Conservation (phyloP, 352 stramenopile species). For the Phytophthora fragariaefolia region DNA sequence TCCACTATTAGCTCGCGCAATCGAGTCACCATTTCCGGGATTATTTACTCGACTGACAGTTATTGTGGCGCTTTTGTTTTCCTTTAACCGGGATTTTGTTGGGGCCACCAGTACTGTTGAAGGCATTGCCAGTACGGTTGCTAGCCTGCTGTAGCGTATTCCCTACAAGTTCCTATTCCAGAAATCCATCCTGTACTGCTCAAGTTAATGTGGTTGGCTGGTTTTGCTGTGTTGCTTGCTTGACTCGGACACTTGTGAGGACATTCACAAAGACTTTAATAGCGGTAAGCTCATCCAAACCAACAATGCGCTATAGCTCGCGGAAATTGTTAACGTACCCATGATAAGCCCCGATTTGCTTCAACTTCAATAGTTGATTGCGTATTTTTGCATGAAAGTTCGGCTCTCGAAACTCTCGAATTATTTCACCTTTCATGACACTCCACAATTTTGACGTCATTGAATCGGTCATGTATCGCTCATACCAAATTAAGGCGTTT, state of each 20-base stretch:
- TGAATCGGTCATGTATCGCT: not conserved
- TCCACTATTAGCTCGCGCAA: not conserved
- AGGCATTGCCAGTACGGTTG: not conserved
- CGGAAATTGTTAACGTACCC: no score
- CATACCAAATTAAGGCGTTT: not conserved
- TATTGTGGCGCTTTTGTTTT: slow-evolving; percentile 1
- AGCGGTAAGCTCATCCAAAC: no score
- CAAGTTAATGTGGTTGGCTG: slow-evolving; percentile 3
- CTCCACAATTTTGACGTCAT: not conserved
- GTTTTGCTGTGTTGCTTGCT: no score
- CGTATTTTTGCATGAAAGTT: not conserved
- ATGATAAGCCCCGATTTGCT: no score
- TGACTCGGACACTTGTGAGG: no score
- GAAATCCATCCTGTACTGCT: slow-evolving; percentile 16
- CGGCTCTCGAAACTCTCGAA: not conserved
- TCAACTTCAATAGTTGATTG: no score
- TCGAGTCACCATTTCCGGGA: not conserved
- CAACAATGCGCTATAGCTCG: no score
- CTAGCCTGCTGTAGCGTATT: not conserved
- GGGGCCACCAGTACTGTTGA: no score
- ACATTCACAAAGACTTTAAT: no score
- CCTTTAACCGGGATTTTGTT: not conserved
- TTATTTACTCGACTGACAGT: not conserved
- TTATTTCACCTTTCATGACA: not conserved
- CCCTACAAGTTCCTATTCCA: slow-evolving; percentile 9